Evolutionary conservation across 2,329 filamentous ascomycete genomes (phyloP).

Genomic region (Fusarium solani-melongenae): DNA sequence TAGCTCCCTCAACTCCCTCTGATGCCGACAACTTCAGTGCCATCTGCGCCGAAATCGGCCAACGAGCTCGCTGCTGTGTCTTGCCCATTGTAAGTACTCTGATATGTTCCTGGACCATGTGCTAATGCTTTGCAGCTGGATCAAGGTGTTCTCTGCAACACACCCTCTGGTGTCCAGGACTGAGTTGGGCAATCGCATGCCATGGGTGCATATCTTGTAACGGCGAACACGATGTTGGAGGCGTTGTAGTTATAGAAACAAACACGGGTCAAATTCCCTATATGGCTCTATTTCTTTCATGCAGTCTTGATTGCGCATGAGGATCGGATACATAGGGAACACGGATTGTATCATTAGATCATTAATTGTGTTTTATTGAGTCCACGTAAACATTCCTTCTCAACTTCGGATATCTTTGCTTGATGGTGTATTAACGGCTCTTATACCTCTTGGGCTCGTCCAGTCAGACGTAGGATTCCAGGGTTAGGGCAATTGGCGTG

Average conservation of each 20-base stretch:
- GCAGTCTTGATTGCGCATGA: background rate
- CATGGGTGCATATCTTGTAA: background rate
- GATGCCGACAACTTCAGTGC: slow-evolving; percentile 56
- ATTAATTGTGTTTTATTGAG: background rate
- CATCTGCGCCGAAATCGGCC: slow-evolving; percentile 60
- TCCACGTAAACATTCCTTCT: background rate
- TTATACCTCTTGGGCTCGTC: background rate
- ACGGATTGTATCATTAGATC: background rate
- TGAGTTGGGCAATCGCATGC: slow-evolving; percentile 14
- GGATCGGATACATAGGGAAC: background rate
- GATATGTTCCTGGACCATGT: rapidly evolving
- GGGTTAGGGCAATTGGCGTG: background rate
- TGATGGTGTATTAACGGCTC: background rate
- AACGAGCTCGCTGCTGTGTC: slow-evolving; percentile 68
- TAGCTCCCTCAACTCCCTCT: slow-evolving; percentile 48
- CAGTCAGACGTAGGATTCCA: background rate
- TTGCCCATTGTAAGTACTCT: slow-evolving; percentile 55
- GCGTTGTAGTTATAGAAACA: background rate
- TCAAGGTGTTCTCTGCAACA: slow-evolving; percentile 51
- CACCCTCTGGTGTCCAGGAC: slow-evolving; percentile 45
- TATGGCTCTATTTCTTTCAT: background rate
- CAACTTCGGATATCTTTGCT: background rate
- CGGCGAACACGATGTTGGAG: background rate
- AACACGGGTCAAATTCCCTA: background rate
- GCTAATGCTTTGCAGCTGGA: slow-evolving; percentile 36